phyloP scores from a whole-genome alignment of 352 stramenopile genomes.

The Phytophthora cryptogea region DNA sequence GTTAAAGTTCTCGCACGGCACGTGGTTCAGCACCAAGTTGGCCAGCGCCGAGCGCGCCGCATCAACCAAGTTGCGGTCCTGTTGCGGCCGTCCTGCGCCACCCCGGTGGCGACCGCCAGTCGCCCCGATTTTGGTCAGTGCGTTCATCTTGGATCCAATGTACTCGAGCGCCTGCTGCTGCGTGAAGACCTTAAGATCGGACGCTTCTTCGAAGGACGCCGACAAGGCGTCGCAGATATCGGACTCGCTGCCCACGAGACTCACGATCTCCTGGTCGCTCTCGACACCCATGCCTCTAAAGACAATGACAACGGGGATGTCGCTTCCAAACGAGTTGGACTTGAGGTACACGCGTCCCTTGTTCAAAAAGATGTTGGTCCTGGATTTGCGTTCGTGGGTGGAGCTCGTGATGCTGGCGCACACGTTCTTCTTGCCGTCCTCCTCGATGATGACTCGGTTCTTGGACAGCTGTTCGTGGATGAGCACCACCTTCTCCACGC shows the following conservation, averaged over 20 bases:
- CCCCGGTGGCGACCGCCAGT: conserved; percentile 44
- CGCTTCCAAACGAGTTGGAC: conserved; percentile 97
- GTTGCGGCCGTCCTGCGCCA: conserved; percentile 34
- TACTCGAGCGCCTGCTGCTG: conserved; percentile 95
- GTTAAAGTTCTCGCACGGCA: conserved; percentile 98
- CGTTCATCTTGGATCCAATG: conserved; percentile 97
- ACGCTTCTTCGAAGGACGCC: conserved; percentile 95
- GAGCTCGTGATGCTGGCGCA: conserved; percentile 97
- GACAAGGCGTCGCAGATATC: conserved; percentile 96
- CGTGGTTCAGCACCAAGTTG: conserved; percentile 99
- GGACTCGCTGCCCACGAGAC: conserved; percentile 93
- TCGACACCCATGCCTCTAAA: conserved; percentile 98
- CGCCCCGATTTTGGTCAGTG: conserved; percentile 60
- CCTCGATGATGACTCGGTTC: conserved; percentile 99
- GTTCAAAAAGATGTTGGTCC: conserved; percentile 97
- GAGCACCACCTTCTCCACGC: conserved; percentile 98
- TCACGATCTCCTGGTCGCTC: conserved; percentile 98
- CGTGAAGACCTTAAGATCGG: conserved; percentile 95
- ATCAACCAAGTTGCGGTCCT: conserved; percentile 86
- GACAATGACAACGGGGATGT: conserved; percentile 97
- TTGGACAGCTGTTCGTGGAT: conserved; percentile 99
- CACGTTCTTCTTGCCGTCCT: conserved; percentile 93
- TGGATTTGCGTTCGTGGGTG: conserved; percentile 98
- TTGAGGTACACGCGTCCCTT: conserved; percentile 98
- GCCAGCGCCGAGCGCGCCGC: conserved; percentile 97